Evolutionary conservation across 768 basidiomycete genomes (phyloP), one percentile per base, ranked within the genome.

Genomic region (Podaxis mareebaensis): DNA sequence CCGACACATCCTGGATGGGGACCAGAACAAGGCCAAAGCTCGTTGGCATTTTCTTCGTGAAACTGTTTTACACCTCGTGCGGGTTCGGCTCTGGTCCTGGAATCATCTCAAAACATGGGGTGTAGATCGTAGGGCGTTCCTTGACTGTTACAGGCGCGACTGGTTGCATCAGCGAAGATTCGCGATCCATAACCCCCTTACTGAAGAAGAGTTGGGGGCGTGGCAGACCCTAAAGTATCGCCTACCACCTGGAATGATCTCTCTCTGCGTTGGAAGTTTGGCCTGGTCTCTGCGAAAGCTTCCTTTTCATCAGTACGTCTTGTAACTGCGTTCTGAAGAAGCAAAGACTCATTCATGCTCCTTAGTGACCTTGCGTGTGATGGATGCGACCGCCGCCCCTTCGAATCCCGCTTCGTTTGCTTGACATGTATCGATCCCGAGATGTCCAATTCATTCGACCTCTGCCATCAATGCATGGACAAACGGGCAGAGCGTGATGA

Each of bases 391-490:
- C 59, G 68, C 12, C 63, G 70, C 28, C 73, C 76, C 10, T 73
- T 71, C 7, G 73, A 74, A 63, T 69, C 66, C 53, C 65, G 75
- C 26, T 68, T 73, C 39, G 44, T 76, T 5, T 77, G 77, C 63
- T 61, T 76, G 5, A 67, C 73, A 13, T 78, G 76, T 59, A 72
- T 76, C 61, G 68, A 72, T 2, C 73, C 75, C n/a, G 72, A 76
- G 55, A 67, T 75, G 24, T 74, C 74, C 54, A 26, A 61, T 20
- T 51, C 56, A 4, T 33, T 65, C 46, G 56, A 65, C 49, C 33
- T 64, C 24, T 64, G 63, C 26, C 12, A 33, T 4, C 22, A 17
- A 22, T 64, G 63, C 33, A 10, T 44, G 20, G 46, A 52, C 5
- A 54, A 58, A 38, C n/a, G n/a, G n/a, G n/a, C 33, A 17, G 28